A percentile compares a stretch with the other conserved stretches of the same genome.
Evolutionary conservation across 106 monocot species (phyloP).

Genomic region (Allium sativum): DNA sequence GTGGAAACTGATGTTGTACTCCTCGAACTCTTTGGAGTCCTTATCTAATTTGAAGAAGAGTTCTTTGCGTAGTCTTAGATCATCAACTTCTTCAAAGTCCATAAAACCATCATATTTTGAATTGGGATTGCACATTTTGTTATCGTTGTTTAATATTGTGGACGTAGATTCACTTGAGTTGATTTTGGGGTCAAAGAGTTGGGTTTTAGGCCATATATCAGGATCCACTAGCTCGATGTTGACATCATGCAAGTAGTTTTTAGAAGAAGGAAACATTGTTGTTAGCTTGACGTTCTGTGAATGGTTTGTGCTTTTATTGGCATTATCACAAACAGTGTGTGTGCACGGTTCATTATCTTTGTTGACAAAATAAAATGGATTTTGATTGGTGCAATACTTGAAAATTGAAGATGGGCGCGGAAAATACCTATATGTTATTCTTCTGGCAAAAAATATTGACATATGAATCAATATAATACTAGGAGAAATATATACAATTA

Average conservation of each 20-base stretch:
- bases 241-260: constrained; percentile 16
- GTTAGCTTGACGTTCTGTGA: constrained; percentile 6
- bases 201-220: constrained; percentile 34
- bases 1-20: constrained; percentile 39
- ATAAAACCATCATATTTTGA: neutral
- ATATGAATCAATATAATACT: constrained; percentile 3
- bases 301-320: neutral
- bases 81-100: constrained; percentile 63
- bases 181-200: neutral
- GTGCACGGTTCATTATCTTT: constrained; percentile 4
- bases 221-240: constrained; percentile 35
- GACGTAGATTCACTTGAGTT: neutral
- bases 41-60: constrained; percentile 72
- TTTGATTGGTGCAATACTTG: neutral
- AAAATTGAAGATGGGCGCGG: neutral
- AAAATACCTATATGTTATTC: neutral
- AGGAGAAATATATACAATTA: too few relatives aligned
- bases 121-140: neutral
- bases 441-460: neutral
- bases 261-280: constrained; percentile 7
- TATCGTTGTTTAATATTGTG: neutral
- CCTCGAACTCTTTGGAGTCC: constrained; percentile 65
- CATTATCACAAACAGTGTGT: constrained; percentile 5
- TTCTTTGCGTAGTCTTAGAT: constrained; percentile 44
- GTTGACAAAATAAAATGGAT: neutral